These are phyloP conservation scores for Acanthamoeba healyi DNA, from an alignment of 208 protist genomes.

Conservation along the genomic window DNA sequence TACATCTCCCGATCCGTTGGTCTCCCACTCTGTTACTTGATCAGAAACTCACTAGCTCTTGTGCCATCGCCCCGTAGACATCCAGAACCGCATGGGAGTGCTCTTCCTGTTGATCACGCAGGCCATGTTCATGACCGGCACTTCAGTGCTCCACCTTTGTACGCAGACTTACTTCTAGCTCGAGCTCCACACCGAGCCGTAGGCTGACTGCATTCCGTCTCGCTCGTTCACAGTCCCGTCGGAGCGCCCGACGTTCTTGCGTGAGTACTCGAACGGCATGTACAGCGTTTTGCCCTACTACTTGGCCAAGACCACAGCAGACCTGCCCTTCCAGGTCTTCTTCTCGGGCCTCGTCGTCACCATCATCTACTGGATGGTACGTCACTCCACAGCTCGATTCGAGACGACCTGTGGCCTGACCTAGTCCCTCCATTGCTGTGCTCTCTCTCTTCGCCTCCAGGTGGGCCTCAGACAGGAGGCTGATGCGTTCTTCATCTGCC, in stretches of 20 bases:
- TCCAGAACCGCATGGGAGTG: constrained; percentile 12
- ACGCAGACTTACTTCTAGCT: no score
- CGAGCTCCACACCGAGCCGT: no score
- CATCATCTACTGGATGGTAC: constrained; percentile 81
- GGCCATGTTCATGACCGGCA: constrained; percentile 52
- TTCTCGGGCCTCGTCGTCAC: constrained; percentile 78
- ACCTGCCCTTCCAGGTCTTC: constrained; percentile 78
- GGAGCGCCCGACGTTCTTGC: constrained; percentile 74
- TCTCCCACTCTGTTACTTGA: not conserved
- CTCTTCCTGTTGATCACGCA: not conserved
- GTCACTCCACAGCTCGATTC: not conserved
- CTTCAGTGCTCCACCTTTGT: constrained; percentile 18
- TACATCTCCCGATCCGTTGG: not conserved
- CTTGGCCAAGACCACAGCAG: constrained; percentile 78
- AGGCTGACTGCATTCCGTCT: not conserved
- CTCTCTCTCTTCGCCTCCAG: not conserved
- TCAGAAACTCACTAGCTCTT: no score
- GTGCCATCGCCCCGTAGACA: not conserved
- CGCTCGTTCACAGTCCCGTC: constrained; percentile 35
- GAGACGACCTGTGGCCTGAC: no score
- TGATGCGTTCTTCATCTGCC: constrained; percentile 65
- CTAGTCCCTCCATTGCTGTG: no score
- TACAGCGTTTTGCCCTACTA: constrained; percentile 80
- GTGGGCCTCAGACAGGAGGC: constrained; percentile 12
- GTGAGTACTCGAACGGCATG: constrained; percentile 62